Evolutionary conservation across 78 protist species (phyloP).

Genomic region (Dictyostelium brefeldianum): DNA sequence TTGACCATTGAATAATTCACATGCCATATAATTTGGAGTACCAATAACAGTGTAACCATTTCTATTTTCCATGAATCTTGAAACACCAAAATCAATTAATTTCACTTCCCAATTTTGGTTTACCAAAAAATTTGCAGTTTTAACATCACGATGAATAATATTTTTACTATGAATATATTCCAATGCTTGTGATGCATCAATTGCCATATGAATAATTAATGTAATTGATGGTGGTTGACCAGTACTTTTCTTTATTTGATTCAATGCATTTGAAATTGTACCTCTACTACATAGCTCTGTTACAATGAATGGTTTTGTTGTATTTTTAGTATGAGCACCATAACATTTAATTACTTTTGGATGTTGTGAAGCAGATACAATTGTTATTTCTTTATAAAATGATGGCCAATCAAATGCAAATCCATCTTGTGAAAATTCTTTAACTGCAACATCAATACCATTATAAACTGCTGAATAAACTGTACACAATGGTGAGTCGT

Average conservation of each 20-base stretch:
- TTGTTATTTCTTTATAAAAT: constrained; percentile 33
- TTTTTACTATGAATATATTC: constrained; percentile 54
- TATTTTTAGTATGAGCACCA: constrained; percentile 59
- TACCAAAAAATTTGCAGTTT: constrained; percentile 55
- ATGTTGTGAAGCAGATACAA: constrained; percentile 48
- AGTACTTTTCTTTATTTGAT: neutral
- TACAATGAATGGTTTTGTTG: constrained; percentile 63
- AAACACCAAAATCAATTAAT: constrained; percentile 63
- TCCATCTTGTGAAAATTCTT: constrained; percentile 59
- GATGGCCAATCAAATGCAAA: constrained; percentile 59
- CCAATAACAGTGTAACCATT: constrained; percentile 44
- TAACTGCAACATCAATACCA: constrained; percentile 62
- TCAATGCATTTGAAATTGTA: constrained; percentile 28
- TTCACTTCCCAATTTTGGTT: constrained; percentile 46
- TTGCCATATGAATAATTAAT: constrained; percentile 39
- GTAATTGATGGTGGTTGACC: neutral
- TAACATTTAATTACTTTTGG: constrained; percentile 53
- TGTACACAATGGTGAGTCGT: constrained; percentile 73
- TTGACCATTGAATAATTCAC: constrained; percentile 70
- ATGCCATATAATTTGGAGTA: constrained; percentile 66
- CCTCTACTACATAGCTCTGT: constrained; percentile 72
- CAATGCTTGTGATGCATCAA: constrained; percentile 65
- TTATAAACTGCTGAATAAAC: constrained; percentile 44
- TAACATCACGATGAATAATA: constrained; percentile 67
- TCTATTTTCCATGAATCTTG: constrained; percentile 10